Evolutionary conservation across 352 stramenopile genomes (phyloP), one percentile per base, ranked within the genome.

Genomic region (Aphanomyces stellatus): DNA sequence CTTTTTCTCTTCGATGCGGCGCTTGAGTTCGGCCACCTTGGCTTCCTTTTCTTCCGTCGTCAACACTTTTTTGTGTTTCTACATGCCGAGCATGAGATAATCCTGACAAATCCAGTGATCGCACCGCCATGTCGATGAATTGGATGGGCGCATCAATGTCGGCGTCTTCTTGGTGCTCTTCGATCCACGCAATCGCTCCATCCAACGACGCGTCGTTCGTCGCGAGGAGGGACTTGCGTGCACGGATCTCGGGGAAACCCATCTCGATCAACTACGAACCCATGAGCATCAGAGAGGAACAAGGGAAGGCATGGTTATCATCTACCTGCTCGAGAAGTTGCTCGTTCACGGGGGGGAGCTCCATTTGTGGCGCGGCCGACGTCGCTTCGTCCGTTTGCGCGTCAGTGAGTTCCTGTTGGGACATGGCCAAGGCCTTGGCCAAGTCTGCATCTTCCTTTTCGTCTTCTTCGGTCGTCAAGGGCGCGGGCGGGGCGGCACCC

Each of bases 131-230:
- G 57, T 92, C 81, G 1, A 92, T 76, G 72, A 88, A 91, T 74
- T 88, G 78, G 61, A 97, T 96, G 13, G 88, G 88, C 43, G 88
- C 87, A 56, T 96, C 88, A 65, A 96, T 95, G 73, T 95, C 86
- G 0, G 75, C 67, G 42, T 97, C 90, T 17, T 96, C 88, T 67
- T 95, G 81, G 69, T 96, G 88, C 61, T 95, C 86, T 40, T 82
- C 81, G 53, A 96, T 72, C 89, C 89, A 97, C 59, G 91, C 87
- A 53, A 97, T 82, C 0, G 87, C 85, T 24, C 80, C 61, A 46
- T 96, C 88, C 25, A 96, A 37, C 19, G 74, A 77, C 15, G 82
- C 74, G 17, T 92, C 83, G 19, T 51, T 51, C 22, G 85, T 93
- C 35, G 85, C 87, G 57, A 95, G 71, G 63, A 96, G 73, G 31